Evolutionary conservation across 1,284 basidiomycete species (phyloP), one percentile per base, ranked within the genome.

Genomic region (Moesziomyces globuligerus): DNA sequence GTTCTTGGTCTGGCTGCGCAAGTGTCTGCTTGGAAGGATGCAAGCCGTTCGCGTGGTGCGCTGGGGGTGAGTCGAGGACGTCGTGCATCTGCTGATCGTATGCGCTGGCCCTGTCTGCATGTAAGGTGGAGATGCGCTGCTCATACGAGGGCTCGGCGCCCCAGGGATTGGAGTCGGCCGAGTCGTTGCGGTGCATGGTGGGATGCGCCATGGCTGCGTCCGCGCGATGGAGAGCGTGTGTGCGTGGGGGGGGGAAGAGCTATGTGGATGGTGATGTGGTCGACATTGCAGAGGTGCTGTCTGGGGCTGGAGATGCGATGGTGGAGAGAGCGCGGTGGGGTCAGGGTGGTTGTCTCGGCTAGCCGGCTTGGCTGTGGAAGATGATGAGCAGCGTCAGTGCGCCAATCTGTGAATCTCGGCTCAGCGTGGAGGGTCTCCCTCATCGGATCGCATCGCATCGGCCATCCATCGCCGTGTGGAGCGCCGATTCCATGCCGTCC

Each of bases 141-240:
- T 46, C 48, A 34, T 52, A 60, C 9, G 60, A 65, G 6, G 67
- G 60, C 39, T 58, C 52, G 5, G 56, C 25, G 4, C 56, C 67
- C 67, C 67, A 70, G 15, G 67, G 67, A 42, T 69, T 69, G 17
- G 56, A 66, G 13, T 59, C 56, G 28, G 42, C 23, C 5, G 62
- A 48, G 11, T 54, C 43, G 50, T 58, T 54, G 42, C 47, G 49
- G 47, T 59, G 49, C 64, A 67, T 52, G 13, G 6, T 25, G n/a
- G n/a, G n/a, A n/a, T n/a, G n/a, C n/a, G n/a, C n/a, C n/a, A n/a
- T n/a, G n/a, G n/a, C n/a, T 28, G 34, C 40, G 3, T 39, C 7
- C 26, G 38, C 37, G n/a, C 36, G 39, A 18, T 51, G 45, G 25
- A 25, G 28, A 24, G n/a, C 18, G 23, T 24, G n/a, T n/a, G n/a